Percentiles rank a stretch among this genome's conserved stretches.
Evolutionary conservation across 139 green algal genomes (phyloP).

Genomic region (Pleodorina starrii): DNA sequence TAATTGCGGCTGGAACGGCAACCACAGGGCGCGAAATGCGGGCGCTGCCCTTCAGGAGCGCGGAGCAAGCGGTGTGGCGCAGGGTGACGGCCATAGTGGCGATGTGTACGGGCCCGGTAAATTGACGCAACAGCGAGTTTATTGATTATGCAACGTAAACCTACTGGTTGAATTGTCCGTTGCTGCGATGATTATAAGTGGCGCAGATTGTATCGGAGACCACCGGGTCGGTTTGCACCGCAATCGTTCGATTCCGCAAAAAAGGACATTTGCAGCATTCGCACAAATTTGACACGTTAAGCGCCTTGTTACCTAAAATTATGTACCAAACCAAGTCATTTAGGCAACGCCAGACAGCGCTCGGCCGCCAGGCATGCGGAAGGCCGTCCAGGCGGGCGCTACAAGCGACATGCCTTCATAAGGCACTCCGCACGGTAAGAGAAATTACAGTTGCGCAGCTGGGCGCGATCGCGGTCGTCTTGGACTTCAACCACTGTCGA

Average conservation of each 20-base stretch:
- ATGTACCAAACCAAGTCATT: background rate
- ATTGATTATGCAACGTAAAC: background rate
- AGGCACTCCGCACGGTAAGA: slow-evolving; percentile 30
- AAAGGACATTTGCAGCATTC: no score
- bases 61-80: background rate
- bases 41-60: slow-evolving; percentile 1
- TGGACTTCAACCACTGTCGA: no score
- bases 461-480: background rate
- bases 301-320: no score
- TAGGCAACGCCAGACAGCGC: background rate
- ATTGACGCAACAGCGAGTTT: background rate
- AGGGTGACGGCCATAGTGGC: background rate
- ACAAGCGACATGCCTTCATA: slow-evolving; percentile 15
- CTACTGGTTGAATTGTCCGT: background rate
- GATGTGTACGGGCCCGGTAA: background rate
- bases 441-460: background rate
- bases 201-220: background rate
- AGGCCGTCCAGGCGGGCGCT: background rate
- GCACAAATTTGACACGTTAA: no score
- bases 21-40: background rate
- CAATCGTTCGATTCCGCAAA: background rate
- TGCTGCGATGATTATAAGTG: no score
- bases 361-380: background rate
- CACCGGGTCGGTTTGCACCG: background rate
- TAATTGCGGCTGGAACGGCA: background rate